Evolutionary conservation across 23 red algal species (phyloP), one percentile per base, ranked within the genome.

Genomic region (Gracilaria domingensis): DNA sequence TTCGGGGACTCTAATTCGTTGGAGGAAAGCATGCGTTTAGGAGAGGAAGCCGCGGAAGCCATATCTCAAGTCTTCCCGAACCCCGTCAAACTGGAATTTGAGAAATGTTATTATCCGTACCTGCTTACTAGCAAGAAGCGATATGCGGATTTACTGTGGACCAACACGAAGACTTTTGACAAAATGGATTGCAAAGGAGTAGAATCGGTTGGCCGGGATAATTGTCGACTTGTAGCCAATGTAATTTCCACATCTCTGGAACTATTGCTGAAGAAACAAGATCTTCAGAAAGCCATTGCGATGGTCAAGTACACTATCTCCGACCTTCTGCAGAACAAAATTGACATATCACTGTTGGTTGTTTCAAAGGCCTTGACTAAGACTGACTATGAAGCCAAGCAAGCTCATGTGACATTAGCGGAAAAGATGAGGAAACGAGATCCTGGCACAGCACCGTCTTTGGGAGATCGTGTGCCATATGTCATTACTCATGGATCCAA

Each of bases 171-270:
- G 23, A 75, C 82, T 20, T 92, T 94, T 80, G 97, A 99, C 88
- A 96, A 96, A 79, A 99, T 99, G 97, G 97, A 99, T 85, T 95
- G 91, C 80, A 99, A 99, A 72, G 97, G 97, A 56, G 87, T 99
- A 66, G 97, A 99, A 91, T 82, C 97, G 17, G 97, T 99, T 28
- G 82, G 97, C 11, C 94, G 97, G 6, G 97, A 99, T 74, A 99
- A 99, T 85, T 99, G 97, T 90, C 90, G 95, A 76, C 91, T 99
- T 44, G 97, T 99, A 6, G 97, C 97, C n/a, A 96, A 96, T 66
- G 91, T 99, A 13, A 93, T 99, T 39, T 82, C 82, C 40, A 82
- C 87, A 33, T 94, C 94, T 28, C 80, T 99, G 8, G 88, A 93
- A 44, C 84, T 93, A 26, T 80, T 99, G 75, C 75, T 99, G 54